These are phyloP conservation scores for Plasmodium gonderi DNA, from an alignment of 169 alveolate genomes.

Conservation along the genomic window DNA sequence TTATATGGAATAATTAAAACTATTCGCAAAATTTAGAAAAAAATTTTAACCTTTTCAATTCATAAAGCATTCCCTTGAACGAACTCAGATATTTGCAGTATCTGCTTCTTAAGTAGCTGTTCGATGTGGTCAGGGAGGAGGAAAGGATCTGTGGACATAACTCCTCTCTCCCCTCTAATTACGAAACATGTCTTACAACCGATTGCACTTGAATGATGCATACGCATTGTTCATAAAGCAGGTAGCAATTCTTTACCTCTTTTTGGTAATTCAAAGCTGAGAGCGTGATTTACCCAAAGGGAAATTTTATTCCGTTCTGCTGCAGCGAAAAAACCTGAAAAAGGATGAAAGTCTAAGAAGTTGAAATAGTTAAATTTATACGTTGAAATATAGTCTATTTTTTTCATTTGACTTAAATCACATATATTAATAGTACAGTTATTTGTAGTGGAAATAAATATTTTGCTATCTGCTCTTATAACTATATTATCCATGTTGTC, in stretches of 20 bases:
- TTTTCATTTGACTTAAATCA: constrained; percentile 5
- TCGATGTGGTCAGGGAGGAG: too few species aligned
- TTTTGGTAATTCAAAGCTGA: neutral
- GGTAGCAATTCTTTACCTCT: too few species aligned
- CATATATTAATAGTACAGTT: constrained; percentile 5
- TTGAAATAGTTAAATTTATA: constrained; percentile 23
- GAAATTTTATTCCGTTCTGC: constrained; percentile 26
- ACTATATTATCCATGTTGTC: constrained; percentile 1
- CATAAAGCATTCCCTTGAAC: neutral
- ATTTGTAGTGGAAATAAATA: constrained; percentile 5
- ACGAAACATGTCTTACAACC: too few species aligned
- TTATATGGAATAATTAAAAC: neutral
- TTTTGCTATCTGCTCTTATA: constrained; percentile 24
- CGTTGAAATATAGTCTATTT: neutral
- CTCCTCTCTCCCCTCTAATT: too few species aligned
- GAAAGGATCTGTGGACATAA: too few species aligned
- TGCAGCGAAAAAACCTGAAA: constrained; percentile 21
- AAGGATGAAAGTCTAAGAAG: constrained; percentile 20
- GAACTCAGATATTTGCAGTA: too few species aligned
- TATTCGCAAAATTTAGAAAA: neutral
- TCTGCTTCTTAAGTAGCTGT: too few species aligned
- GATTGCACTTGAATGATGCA: neutral
- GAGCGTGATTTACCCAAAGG: constrained; percentile 10
- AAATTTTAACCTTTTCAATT: neutral
- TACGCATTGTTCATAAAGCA: too few species aligned